Base-by-base conservation (phyloP, 768 basidiomycete species). In the Hortiboletus campestris region DNA sequence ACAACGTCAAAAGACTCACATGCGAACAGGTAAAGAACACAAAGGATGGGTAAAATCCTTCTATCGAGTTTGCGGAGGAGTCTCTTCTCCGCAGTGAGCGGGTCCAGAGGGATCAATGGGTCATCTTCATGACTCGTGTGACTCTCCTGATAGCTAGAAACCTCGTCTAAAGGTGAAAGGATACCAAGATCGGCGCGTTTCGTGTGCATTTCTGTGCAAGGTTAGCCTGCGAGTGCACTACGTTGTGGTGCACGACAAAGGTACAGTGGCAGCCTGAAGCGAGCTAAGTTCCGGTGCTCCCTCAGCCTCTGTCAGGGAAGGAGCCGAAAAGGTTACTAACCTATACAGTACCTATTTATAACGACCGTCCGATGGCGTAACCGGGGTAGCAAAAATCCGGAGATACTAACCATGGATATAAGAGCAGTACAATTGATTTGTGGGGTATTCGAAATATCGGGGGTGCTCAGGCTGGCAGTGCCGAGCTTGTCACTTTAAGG, bases 1-100 rank as follows among this genome's bases (percentile, higher is more conserved):
- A 40, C 22, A 17, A 49, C 17, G 35, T 34, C 38, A 46, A 47
- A 16, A 40, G 44, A 80, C 85, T 68, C 54, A 87, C 88, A 90
- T 31, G 88, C 86, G 67, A 86, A 89, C 28, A 90, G 75, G 61
- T 90, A 90, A 40, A 90, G 77, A n/a, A 88, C 61, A 63, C 86
- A 89, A 2, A 84, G 75, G 43, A 89, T 83, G 40, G 88, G 88
- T 49, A 90, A 71, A 53, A 90, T 89, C 40, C 86, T 76, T 51
- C 61, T 48, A 62, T 90, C 88, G 47, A 90, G 74, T 63, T 86
- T 89, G 63, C 81, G 77, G 20, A 89, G 74, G 2, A 91, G 77
- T 25, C 62, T 69, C 55, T 65, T 74, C 66, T 88, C 86, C 48
- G 81, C 80, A 12, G 49, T 56, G 28, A 17, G 49, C 19, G 61